These are phyloP conservation scores for Trichomonas vaginalis DNA, from an alignment of 208 protist genomes.

Conservation along the genomic window DNA sequence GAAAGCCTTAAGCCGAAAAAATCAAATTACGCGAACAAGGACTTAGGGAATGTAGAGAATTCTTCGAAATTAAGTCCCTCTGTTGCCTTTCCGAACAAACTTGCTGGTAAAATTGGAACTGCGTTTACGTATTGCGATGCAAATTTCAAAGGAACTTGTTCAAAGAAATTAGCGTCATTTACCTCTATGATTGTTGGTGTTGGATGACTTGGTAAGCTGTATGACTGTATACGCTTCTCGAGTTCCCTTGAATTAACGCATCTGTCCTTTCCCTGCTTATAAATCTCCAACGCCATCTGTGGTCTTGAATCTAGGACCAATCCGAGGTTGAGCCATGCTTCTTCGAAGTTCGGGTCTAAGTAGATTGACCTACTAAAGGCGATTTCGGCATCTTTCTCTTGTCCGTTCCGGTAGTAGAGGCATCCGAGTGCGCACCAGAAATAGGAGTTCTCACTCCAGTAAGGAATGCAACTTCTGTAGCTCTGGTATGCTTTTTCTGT, in stretches of 20 bases:
- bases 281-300: not conserved
- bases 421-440: not conserved
- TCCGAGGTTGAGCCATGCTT: not conserved
- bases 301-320: not conserved
- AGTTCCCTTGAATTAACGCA: not conserved
- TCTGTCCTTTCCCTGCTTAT: not conserved
- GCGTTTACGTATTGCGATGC: not conserved
- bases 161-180: not conserved
- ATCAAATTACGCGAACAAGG: not conserved
- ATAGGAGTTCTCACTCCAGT: not conserved
- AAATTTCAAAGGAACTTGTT: not conserved
- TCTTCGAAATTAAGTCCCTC: not conserved
- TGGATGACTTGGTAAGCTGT: not conserved
- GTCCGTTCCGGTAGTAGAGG: not conserved
- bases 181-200: not conserved
- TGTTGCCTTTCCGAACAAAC: not conserved
- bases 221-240: not conserved
- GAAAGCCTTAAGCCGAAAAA: no score
- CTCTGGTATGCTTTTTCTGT: not conserved
- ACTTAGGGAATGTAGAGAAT: not conserved
- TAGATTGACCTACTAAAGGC: not conserved
- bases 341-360: not conserved
- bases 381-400: not conserved
- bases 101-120: not conserved
- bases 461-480: not conserved